phyloP scores from a whole-genome alignment of 139 green algal species.

The Micractinium sp. region DNA sequence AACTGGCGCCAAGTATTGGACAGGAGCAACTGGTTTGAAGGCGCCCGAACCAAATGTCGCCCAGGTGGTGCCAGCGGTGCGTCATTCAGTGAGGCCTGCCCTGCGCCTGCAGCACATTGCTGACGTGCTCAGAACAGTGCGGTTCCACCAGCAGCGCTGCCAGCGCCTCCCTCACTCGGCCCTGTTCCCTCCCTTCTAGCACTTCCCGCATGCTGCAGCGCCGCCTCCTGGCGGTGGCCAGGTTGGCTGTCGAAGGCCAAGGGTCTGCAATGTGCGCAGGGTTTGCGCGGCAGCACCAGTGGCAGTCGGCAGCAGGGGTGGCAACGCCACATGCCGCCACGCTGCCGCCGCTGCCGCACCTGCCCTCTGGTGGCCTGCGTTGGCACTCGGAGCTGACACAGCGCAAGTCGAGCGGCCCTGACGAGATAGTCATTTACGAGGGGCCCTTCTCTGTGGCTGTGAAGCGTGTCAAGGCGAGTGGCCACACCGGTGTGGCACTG shows the following conservation, averaged over 20 bases:
- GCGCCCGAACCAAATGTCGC: no score
- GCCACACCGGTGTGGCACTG: background rate
- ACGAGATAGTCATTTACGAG: constrained; percentile 12
- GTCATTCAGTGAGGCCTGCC: background rate
- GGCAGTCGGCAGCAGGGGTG: background rate
- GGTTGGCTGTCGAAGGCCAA: background rate
- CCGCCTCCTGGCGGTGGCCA: background rate
- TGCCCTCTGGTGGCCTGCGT: background rate
- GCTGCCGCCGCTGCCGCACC: background rate
- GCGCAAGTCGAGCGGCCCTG: background rate
- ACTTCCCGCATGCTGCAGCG: background rate
- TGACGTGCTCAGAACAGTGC: no score
- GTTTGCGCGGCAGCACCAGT: background rate
- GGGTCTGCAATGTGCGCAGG: background rate
- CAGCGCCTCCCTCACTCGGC: background rate
- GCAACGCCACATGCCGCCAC: background rate
- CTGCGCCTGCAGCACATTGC: background rate
- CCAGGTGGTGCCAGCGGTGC: background rate
- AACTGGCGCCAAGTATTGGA: no score
- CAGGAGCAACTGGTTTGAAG: no score
- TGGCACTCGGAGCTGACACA: constrained; percentile 14
- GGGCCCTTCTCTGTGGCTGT: constrained; percentile 34
- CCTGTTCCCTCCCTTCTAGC: background rate
- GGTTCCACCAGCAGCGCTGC: background rate
- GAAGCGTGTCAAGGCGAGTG: constrained; percentile 32